Conservation (phyloP, 768 basidiomycete species). For the Leccinellum rugosiceps region DNA sequence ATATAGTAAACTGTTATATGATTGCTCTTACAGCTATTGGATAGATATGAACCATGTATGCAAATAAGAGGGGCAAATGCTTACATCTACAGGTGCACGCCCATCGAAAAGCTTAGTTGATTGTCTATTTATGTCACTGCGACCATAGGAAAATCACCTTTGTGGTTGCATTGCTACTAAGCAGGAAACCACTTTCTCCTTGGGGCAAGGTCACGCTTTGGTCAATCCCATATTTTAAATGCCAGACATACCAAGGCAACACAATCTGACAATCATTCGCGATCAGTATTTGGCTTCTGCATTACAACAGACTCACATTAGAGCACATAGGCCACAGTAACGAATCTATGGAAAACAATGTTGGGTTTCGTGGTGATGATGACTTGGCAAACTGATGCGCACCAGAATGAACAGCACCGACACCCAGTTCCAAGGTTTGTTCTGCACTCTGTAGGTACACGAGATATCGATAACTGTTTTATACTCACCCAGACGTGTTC, state of each 20-base stretch:
- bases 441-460: background rate
- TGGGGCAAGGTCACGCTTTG: background rate
- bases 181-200: background rate
- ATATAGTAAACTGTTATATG: background rate
- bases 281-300: no score
- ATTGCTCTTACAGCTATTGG: background rate
- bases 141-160: background rate
- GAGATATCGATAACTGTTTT: no score
- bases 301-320: background rate
- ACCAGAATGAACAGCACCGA: slow-evolving; percentile 2
- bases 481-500: slow-evolving; percentile 7
- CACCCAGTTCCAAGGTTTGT: slow-evolving; percentile 1
- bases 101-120: background rate
- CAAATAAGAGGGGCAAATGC: background rate
- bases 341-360: background rate
- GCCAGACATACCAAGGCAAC: background rate
- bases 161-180: background rate
- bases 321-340: background rate
- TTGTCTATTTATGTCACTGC: no score
- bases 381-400: background rate
- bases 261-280: background rate
- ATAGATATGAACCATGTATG: background rate
- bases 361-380: no score
- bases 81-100: background rate
- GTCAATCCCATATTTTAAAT: background rate